These are phyloP conservation scores for Agaricus sinodeliciosus DNA, from an alignment of 768 basidiomycete species.

Conservation along the genomic window DNA sequence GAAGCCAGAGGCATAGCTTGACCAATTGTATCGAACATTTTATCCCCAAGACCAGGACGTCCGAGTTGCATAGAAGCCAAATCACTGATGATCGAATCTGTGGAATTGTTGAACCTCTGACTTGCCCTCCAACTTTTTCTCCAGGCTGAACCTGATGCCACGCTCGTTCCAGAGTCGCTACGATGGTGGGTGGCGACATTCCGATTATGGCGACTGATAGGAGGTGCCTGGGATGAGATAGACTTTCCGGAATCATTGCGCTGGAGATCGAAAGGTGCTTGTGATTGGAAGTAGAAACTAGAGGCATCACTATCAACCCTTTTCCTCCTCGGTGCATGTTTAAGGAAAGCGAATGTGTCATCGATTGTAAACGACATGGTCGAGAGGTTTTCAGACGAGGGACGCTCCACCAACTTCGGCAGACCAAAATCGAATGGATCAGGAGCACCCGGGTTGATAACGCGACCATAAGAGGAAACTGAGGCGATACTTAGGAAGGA, in stretches of 20 bases:
- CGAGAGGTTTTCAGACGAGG: constrained; percentile 54
- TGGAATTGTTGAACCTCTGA: constrained; percentile 49
- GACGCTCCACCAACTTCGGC: constrained; percentile 45
- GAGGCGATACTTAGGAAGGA: constrained; percentile 72
- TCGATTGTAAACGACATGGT: constrained; percentile 54
- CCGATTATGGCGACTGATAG: constrained; percentile 68
- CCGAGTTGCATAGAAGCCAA: constrained; percentile 50
- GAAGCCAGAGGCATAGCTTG: constrained; percentile 49
- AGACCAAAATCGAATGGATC: constrained; percentile 76
- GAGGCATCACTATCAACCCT: constrained; percentile 74
- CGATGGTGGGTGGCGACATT: constrained; percentile 45
- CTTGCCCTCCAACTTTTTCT: constrained; percentile 41
- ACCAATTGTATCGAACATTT: constrained; percentile 71
- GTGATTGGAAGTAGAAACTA: constrained; percentile 65
- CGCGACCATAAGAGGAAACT: constrained; percentile 70
- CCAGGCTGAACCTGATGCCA: constrained; percentile 42
- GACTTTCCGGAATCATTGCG: constrained; percentile 61
- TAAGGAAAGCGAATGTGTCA: constrained; percentile 67
- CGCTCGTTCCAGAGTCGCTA: constrained; percentile 53
- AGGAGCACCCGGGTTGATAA: constrained; percentile 50
- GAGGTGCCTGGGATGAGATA: constrained; percentile 49
- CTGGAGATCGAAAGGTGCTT: constrained; percentile 42
- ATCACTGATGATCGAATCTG: constrained; percentile 64
- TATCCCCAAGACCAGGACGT: constrained; percentile 76
- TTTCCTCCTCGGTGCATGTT: constrained; percentile 22